Evolutionary conservation across 2,329 filamentous ascomycete genomes (phyloP).

Genomic region (Monilinia fructigena): DNA sequence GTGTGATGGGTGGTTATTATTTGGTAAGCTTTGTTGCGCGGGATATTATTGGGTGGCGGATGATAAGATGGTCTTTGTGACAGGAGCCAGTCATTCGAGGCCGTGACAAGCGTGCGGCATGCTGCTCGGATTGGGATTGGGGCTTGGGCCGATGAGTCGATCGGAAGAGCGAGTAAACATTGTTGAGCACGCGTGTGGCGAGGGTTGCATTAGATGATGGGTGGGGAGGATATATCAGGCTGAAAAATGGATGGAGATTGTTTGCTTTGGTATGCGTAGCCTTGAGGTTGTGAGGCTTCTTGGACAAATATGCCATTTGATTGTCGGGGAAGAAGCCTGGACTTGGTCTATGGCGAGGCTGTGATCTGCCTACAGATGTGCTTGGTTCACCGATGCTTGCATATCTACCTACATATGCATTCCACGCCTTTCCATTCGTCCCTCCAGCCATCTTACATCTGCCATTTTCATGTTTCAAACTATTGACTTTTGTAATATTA

Average conservation of each 20-base stretch:
- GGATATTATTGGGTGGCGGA: no score
- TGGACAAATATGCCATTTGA: background rate
- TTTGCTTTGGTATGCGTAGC: background rate
- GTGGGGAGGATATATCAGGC: no score
- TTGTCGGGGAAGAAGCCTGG: no score
- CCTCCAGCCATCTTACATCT: background rate
- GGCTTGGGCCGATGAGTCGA: background rate
- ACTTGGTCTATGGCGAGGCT: background rate
- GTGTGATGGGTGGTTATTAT: no score
- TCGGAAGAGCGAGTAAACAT: background rate
- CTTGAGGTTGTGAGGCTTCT: background rate
- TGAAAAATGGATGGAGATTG: background rate
- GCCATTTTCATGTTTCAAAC: background rate
- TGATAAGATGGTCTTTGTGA: no score
- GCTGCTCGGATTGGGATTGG: background rate
- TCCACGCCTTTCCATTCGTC: background rate
- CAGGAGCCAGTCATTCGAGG: background rate
- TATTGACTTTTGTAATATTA: background rate
- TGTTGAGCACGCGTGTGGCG: background rate
- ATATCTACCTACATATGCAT: no score
- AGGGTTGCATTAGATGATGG: no score
- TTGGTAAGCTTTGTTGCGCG: no score
- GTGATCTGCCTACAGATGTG: background rate
- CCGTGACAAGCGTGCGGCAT: background rate
- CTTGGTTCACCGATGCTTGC: no score